Evolutionary conservation across 352 stramenopile species (phyloP), one percentile per base, ranked within the genome.

Genomic region (Pythium scleroteichum): DNA sequence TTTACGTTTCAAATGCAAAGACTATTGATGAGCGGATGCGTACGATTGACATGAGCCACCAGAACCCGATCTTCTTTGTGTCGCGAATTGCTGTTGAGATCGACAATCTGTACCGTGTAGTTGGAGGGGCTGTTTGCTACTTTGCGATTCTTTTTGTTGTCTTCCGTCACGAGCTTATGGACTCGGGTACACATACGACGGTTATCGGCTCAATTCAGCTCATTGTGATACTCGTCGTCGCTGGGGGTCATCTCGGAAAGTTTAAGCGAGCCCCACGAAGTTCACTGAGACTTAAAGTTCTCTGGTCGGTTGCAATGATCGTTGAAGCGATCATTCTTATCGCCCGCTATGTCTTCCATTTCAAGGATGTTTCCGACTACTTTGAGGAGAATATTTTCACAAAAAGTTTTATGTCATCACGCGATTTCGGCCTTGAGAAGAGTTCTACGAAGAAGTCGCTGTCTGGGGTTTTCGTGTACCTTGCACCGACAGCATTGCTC

Each of bases 291-390:
- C 66, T 92, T 4, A 90, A 92, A 40, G 23, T 92, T 22, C 49
- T 93, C 26, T 95, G 86, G 86, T 88, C 78, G 10, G 41, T 92
- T n/a, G 78, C 78, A n/a, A 56, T 95, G 16, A 50, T 94, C 40
- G 61, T 91, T 16, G 66, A 95, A 67, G 73, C 87, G 16, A 16
- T 75, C 33, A 82, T 95, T 22, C 62, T 95, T 22, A 63, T 93
- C 2, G 69, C 65, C 7, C 78, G 86, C 48, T 95, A 95, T 53
- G 56, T 91, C 0, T 93, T 92, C 63, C 86, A 95, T 62, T 95
- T 95, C 42, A 68, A 85, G 13, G 46, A 85, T 17, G 76, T 95
- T 4, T 76, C 82, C 3, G 69, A 62, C 9, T 92, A 88, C 53
- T 61, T 94, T 20, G 66, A 90, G 29, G 54, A 73, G 10, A 60